Percentiles rank a stretch among this genome's conserved stretches.
phyloP scores from a whole-genome alignment of 2,329 filamentous ascomycete species.

The Tolypocladium pustulatum region DNA sequence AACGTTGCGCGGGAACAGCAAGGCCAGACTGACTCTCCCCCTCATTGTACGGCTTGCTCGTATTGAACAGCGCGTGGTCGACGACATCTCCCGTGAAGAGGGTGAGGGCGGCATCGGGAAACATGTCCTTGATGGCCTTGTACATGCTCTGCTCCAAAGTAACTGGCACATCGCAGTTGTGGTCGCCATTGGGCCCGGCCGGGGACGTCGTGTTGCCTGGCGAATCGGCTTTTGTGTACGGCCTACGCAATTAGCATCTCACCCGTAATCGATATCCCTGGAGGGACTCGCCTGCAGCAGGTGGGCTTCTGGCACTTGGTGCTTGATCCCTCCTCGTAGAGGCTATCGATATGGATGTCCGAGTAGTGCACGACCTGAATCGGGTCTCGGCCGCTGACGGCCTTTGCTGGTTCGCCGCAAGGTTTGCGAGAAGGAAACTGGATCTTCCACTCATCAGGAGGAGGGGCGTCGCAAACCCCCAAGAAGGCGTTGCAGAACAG shows the following conservation, averaged over 20 bases:
- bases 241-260: conserved; percentile 13
- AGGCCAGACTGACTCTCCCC: conserved; percentile 13
- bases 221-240: conserved; percentile 33
- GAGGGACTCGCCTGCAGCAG: conserved; percentile 37
- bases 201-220: conserved; percentile 37
- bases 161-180: conserved; percentile 40
- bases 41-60: conserved; percentile 21
- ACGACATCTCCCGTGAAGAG: conserved; percentile 51
- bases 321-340: conserved; percentile 41
- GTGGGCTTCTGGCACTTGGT: conserved; percentile 47
- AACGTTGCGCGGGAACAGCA: not conserved
- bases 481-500: conserved; percentile 42
- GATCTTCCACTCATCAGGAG: conserved; percentile 29
- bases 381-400: conserved; percentile 32
- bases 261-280: not conserved
- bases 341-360: conserved; percentile 48
- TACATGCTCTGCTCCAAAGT: conserved; percentile 45
- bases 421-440: conserved; percentile 32
- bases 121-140: conserved; percentile 33
- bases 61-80: conserved; percentile 40
- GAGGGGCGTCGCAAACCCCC: conserved; percentile 40
- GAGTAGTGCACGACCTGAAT: conserved; percentile 48
- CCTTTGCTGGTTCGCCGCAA: conserved; percentile 19
- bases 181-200: conserved; percentile 40
- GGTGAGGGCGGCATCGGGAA: conserved; percentile 37